phyloP scores from a whole-genome alignment of 1,139 yeast species.

The Suhomyces maxii region DNA sequence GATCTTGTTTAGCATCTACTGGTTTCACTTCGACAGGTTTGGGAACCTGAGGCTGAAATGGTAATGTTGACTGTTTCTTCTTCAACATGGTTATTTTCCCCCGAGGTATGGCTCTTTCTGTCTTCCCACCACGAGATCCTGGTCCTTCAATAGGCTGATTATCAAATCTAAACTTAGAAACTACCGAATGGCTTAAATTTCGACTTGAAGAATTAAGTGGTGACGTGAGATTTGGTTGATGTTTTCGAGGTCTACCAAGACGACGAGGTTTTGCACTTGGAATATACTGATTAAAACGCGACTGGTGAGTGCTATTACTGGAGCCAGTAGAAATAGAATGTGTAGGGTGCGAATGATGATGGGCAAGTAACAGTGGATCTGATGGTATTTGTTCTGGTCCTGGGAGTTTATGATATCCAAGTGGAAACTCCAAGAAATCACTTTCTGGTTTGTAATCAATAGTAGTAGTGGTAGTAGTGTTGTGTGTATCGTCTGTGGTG shows the following conservation, averaged over 20 bases:
- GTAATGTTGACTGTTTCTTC: constrained; percentile 9
- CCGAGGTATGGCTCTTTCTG: constrained; percentile 22
- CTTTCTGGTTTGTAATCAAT: not conserved
- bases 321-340: not conserved
- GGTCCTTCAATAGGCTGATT: constrained; percentile 43
- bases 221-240: constrained; percentile 21
- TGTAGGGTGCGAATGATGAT: not conserved
- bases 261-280: constrained; percentile 34
- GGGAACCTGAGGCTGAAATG: constrained; percentile 2
- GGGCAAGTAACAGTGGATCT: no score
- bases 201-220: constrained; percentile 29
- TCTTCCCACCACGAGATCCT: constrained; percentile 45
- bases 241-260: constrained; percentile 39
- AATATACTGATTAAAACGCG: constrained; percentile 35
- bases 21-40: not conserved
- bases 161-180: constrained; percentile 41
- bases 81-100: constrained; percentile 28
- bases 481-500: not conserved
- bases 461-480: not conserved
- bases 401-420: not conserved
- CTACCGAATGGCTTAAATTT: constrained; percentile 34
- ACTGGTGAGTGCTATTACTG: constrained; percentile 2
- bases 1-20: not conserved
- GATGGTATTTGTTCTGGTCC: no score
- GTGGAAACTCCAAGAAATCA: not conserved